Evolutionary conservation across 148 eudicot genomes (phyloP), one percentile per base, ranked within the genome.

Genomic region (Polygonum aviculare): DNA sequence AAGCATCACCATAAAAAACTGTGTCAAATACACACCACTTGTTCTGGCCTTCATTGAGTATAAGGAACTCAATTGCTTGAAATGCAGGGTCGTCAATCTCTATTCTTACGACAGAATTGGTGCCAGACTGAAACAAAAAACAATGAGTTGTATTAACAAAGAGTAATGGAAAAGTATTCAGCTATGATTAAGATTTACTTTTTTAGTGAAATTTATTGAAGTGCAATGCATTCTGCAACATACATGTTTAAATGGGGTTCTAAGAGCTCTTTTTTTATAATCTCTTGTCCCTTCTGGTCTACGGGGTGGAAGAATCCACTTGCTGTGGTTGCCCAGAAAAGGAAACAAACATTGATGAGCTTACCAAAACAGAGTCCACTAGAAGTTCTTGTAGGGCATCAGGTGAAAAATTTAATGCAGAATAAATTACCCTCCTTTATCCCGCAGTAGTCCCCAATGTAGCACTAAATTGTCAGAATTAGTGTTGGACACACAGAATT

Each of bases 11-110:
- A 67, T 57, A 57, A 15, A 45, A 48, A 18, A 45, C 54, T 26
- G 54, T 38, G 38, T 16, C 21, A 67, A 38, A 36, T 67, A 57
- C 74, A 80, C 81, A 95, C 99, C 99, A 95, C 83, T 78, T 91
- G 80, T 93, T 89, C 45, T 82, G 86, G 81, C 82, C 89, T 86
- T 93, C 97, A 80, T 93, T 91, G 76, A 82, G 80, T 75, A 95
- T 80, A 73, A 95, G 94, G 83, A 95, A 95, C 84, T 95, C 99
- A 40, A 95, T 83, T 76, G 97, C 97, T 85, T 86, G 85, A 79
- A 95, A 75, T 31, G 87, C 79, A 62, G 93, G 87, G 82, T 95
- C 99, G 72, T 91, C 94, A 84, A 95, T 88, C 89, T 92, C 98
- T 75, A 95, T 79, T 69, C 57, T 86, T 78, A 95, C 76, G 52